Base-by-base conservation (phyloP, 805 yeast genomes). In the Metschnikowia henanensis region DNA sequence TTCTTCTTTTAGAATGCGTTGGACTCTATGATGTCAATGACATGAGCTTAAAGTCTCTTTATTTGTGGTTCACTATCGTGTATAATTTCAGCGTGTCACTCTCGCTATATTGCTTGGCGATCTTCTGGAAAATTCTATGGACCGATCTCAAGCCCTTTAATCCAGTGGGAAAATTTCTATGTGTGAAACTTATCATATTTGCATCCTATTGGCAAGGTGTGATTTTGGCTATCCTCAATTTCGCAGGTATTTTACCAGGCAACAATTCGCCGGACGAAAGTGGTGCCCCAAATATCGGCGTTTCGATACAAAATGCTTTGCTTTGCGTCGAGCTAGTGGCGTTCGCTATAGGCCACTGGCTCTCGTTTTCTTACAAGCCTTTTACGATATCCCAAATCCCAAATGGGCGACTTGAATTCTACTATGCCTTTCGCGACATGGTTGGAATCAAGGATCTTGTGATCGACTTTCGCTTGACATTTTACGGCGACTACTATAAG, bases 201-300 rank as follows among this genome's bases (percentile, higher is more conserved):
- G 98, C 97, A 19, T 87, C 96, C n/a, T 94, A 90, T 61, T 94
- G 99, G 99, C 99, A 94, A 61, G 89, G 95, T 0, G 66, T 85
- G 7, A 51, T 82, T 1, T 66, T 87, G 35, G 79, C 81, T 4
- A 57, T 80, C 1, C 56, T 84, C 34, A 68, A 76, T 65, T 68
- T 74, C 58, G 52, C 75, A 55, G 76, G 82, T 41, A 38, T 71
- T 33, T 52, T 79, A 22, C 75, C 76, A 4, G 64, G 64, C 10
- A 42, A 39, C 47, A 46, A 49, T 28, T 49, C 59, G n/a, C 60
- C 56, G 26, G 62, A 53, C 30, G 54, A 56, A 35, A 49, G 49
- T 25, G 51, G 54, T 16, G 54, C 67, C 40, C 57, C 62, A 47
- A 70, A 66, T 37, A 64, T 68, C 6, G 85, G 89, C 1, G 73